phyloP scores from a whole-genome alignment of 148 eudicot species.

The Cornus suecica region DNA sequence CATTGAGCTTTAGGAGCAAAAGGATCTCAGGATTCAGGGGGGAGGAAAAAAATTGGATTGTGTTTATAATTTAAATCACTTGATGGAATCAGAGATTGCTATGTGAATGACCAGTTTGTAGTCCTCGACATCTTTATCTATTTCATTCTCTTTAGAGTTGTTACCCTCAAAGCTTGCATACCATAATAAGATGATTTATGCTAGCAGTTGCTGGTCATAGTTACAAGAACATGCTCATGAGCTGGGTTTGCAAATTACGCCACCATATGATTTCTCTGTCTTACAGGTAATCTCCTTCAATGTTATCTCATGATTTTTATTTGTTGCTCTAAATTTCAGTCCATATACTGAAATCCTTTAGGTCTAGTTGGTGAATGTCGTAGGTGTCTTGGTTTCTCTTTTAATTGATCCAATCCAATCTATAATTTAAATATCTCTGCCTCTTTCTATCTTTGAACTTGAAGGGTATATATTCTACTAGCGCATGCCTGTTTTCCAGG shows the following conservation, averaged over 20 bases:
- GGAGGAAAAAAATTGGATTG: conserved; percentile 40
- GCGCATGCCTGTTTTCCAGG: conserved; percentile 83
- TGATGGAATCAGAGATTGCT: conserved; percentile 22
- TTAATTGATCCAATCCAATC: no score
- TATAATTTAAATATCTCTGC: not conserved
- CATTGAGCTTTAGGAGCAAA: conserved; percentile 34
- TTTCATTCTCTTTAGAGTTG: conserved; percentile 54
- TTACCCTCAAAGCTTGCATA: conserved; percentile 56
- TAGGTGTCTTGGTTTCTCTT: not conserved
- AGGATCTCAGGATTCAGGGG: conserved; percentile 25
- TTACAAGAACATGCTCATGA: conserved; percentile 97
- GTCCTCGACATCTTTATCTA: conserved; percentile 24
- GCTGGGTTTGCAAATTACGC: conserved; percentile 86
- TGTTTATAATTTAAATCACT: conserved; percentile 32
- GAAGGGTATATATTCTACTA: conserved; percentile 19
- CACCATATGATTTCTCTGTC: conserved; percentile 63
- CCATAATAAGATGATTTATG: conserved; percentile 57
- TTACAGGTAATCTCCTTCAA: conserved; percentile 53
- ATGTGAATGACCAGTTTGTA: conserved; percentile 24
- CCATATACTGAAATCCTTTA: not conserved
- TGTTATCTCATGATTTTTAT: not conserved
- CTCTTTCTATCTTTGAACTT: conserved; percentile 4
- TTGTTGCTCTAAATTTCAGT: not conserved
- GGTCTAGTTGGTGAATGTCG: not conserved
- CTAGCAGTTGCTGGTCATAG: conserved; percentile 83